A percentile compares a stretch with the other conserved stretches of the same genome.
phyloP scores from a whole-genome alignment of 2,329 filamentous ascomycete species.

The Epichloe amarillans region DNA sequence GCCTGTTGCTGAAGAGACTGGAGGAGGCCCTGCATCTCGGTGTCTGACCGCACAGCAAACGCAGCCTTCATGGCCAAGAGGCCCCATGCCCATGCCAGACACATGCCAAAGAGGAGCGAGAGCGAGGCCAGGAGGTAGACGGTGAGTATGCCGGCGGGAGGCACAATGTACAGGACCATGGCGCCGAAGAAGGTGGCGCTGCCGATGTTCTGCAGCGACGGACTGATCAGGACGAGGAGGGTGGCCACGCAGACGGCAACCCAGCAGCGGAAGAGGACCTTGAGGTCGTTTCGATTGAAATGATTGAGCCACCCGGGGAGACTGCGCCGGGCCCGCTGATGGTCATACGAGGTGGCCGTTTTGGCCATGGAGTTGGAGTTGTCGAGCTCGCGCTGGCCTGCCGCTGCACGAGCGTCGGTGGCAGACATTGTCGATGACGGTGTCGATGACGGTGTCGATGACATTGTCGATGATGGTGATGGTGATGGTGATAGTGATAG shows the following conservation, averaged over 20 bases:
- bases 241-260: conserved; percentile 31
- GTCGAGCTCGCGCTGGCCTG: not conserved
- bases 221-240: conserved; percentile 33
- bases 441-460: too few species aligned
- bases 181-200: conserved; percentile 31
- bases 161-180: conserved; percentile 29
- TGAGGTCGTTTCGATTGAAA: conserved; percentile 33
- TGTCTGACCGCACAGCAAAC: conserved; percentile 25
- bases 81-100: conserved; percentile 36
- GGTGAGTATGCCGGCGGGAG: conserved; percentile 31
- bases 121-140: conserved; percentile 29
- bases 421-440: not conserved
- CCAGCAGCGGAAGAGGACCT: conserved; percentile 32
- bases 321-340: not conserved
- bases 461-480: fast-evolving
- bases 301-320: conserved; percentile 27
- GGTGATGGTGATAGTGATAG: too few species aligned
- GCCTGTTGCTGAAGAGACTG: conserved; percentile 22
- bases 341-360: not conserved
- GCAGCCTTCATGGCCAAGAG: conserved; percentile 35
- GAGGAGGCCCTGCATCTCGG: conserved; percentile 22
- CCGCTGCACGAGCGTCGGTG: not conserved
- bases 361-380: not conserved
- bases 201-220: conserved; percentile 26
- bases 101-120: conserved; percentile 32